Evolutionary conservation across 2,329 filamentous ascomycete genomes (phyloP), one percentile per base, ranked within the genome.

Genomic region (Neofusicoccum cordaticola): DNA sequence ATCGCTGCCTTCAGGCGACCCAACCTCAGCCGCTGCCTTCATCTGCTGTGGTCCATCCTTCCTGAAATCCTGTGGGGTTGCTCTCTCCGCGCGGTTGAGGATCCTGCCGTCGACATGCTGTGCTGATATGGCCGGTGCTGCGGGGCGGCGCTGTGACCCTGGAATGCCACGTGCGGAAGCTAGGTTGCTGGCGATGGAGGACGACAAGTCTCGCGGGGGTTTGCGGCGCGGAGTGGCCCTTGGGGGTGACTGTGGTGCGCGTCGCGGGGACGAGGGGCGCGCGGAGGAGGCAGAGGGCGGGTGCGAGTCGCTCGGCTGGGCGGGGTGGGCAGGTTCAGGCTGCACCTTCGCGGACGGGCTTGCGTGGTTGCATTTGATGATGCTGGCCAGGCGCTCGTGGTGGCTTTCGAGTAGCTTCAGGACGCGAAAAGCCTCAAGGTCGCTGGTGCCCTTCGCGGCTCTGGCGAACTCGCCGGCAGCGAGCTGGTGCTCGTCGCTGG

Each of bases 401-500:
- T 99, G 92, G 68, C 91, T 85, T 77, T 97, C 92, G 65, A 99
- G 88, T 2, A 98, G 85, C 69, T 86, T 87, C 66, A 99, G 82
- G 9, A 93, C 95, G 61, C 95, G 88, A 57, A 96, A 79, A 13
- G 93, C 94, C 77, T 88, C 85, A 4, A 74, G 75, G 73, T 89
- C 86, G n/a, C 78, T 77, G 7, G 92, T 96, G 53, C 80, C 85
- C 67, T 87, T 85, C n/a, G 91, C 88, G 35, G 93, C 93, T 66
- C 89, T 89, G 66, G 92, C 89, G 76, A 97, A 98, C 75, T 97
- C 92, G 68, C 88, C 89, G 2, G 95, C 94, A 42, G 95, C 95
- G 65, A 91, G 83, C 62, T 93, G 88, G 78, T 98, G 94, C 77
- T 97, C 91, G 72, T 90, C 90, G 73, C 93, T 90, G 67, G 94